A percentile compares a stretch with the other conserved stretches of the same genome.
Evolutionary conservation across 2,329 filamentous ascomycete genomes (phyloP).

Genomic region (Septoria linicola): DNA sequence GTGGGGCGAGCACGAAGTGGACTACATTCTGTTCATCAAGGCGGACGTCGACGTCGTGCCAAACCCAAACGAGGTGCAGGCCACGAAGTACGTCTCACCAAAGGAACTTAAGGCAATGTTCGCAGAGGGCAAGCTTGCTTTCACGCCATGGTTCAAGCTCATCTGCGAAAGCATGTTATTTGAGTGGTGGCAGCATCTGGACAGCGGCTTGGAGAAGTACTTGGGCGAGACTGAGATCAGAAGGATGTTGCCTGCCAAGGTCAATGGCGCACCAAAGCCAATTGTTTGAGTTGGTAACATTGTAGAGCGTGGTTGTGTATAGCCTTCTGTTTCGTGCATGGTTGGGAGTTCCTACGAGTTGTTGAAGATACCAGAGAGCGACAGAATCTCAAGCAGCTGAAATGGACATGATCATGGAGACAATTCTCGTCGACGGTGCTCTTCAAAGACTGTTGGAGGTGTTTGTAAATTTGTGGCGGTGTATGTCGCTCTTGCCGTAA

Average conservation of each 20-base stretch:
- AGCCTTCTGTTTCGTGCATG: neutral
- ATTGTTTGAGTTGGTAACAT: neutral
- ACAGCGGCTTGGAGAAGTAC: conserved; percentile 79
- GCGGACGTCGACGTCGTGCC: conserved; percentile 78
- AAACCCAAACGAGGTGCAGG: conserved; percentile 87
- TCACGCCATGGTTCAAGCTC: conserved; percentile 99
- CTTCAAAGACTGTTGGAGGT: neutral
- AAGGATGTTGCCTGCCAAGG: conserved; percentile 60
- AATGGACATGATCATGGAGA: neutral
- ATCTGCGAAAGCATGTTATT: conserved; percentile 98
- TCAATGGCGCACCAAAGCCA: conserved; percentile 1
- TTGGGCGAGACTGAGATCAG: conserved; percentile 82
- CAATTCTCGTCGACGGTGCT: neutral
- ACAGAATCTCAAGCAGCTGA: conserved; percentile 9
- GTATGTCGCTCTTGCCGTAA: neutral
- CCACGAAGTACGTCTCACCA: conserved; percentile 77
- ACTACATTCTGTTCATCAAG: conserved; percentile 98
- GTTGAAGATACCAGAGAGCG: conserved; percentile 11
- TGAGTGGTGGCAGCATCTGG: conserved; percentile 91
- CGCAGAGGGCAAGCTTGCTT: conserved; percentile 72
- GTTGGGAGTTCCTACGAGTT: neutral
- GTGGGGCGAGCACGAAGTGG: conserved; percentile 99
- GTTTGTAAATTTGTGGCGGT: neutral
- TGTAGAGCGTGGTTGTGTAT: neutral
- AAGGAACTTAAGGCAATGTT: conserved; percentile 85